Evolutionary conservation across 306 rosid species (phyloP).

Genomic region (Macrotyloma uniflorum): DNA sequence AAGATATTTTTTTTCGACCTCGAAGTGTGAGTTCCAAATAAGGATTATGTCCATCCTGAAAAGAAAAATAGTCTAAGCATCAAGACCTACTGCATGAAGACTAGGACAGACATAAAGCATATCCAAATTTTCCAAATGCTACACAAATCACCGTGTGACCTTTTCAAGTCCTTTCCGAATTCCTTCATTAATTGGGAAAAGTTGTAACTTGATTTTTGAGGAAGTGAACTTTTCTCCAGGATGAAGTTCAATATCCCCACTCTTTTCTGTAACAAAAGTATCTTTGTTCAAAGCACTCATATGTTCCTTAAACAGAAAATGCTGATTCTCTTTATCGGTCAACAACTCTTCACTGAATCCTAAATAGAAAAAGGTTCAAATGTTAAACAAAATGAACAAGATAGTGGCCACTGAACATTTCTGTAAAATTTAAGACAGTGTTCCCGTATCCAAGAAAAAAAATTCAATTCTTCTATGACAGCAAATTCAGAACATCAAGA

Average conservation of each 20-base stretch:
- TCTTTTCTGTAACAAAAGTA: conserved; percentile 28
- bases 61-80: conserved; percentile 34
- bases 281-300: conserved; percentile 23
- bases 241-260: conserved; percentile 37
- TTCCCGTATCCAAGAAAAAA: conserved; percentile 7
- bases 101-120: conserved; percentile 23
- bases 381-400: conserved; percentile 9
- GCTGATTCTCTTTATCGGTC: conserved; percentile 37
- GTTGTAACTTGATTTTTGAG: conserved; percentile 75
- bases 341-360: conserved; percentile 45
- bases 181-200: conserved; percentile 73
- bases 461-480: not conserved
- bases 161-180: conserved; percentile 70
- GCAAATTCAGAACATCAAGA: conserved; percentile 5
- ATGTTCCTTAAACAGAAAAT: conserved; percentile 38
- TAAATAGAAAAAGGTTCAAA: conserved; percentile 14
- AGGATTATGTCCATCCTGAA: conserved; percentile 81
- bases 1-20: conserved; percentile 77
- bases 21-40: conserved; percentile 79
- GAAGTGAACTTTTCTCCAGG: conserved; percentile 49
- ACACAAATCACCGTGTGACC: conserved; percentile 53
- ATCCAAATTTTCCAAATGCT: conserved; percentile 33
- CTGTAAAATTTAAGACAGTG: not conserved
- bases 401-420: conserved; percentile 10
- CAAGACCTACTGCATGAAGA: conserved; percentile 10